Conservation (phyloP, 2,329 filamentous ascomycete species). For the Onygena corvina region DNA sequence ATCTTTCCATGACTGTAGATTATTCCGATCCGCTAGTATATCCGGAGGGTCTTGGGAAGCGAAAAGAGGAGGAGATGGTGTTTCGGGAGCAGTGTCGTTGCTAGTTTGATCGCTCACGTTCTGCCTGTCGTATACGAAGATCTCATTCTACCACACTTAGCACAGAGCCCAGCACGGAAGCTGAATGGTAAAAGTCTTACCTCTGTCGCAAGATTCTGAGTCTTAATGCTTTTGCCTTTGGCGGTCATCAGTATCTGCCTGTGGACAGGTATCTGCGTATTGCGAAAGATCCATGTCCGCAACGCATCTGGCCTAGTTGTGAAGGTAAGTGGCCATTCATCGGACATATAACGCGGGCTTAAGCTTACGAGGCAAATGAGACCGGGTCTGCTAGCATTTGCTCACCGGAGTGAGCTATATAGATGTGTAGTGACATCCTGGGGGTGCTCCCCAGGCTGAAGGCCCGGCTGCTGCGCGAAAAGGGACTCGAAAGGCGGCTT, state of each 20-base stretch:
- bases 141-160: slow-evolving; percentile 53
- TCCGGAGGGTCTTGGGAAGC: slow-evolving; percentile 59
- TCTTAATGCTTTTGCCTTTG: slow-evolving; percentile 71
- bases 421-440: slow-evolving; percentile 76
- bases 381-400: slow-evolving; percentile 66
- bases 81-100: slow-evolving; percentile 38
- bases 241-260: slow-evolving; percentile 80
- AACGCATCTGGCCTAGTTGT: slow-evolving; percentile 67
- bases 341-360: slow-evolving; percentile 1
- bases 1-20: slow-evolving; percentile 75
- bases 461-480: not conserved
- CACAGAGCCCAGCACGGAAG: not conserved
- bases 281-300: slow-evolving; percentile 64
- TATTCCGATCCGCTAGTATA: slow-evolving; percentile 64
- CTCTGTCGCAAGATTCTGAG: slow-evolving; percentile 68
- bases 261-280: slow-evolving; percentile 59
- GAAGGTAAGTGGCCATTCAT: not conserved
- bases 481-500: not conserved
- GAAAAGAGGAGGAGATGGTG: slow-evolving; percentile 46
- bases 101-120: slow-evolving; percentile 42
- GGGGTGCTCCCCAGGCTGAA: slow-evolving; percentile 6
- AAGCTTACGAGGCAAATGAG: slow-evolving; percentile 58
- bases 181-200: slow-evolving; percentile 33
- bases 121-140: slow-evolving; percentile 83
- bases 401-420: slow-evolving; percentile 86